Evolutionary conservation across 495 filamentous ascomycete genomes (phyloP), one percentile per base, ranked within the genome.

Genomic region (Neurospora sp.): DNA sequence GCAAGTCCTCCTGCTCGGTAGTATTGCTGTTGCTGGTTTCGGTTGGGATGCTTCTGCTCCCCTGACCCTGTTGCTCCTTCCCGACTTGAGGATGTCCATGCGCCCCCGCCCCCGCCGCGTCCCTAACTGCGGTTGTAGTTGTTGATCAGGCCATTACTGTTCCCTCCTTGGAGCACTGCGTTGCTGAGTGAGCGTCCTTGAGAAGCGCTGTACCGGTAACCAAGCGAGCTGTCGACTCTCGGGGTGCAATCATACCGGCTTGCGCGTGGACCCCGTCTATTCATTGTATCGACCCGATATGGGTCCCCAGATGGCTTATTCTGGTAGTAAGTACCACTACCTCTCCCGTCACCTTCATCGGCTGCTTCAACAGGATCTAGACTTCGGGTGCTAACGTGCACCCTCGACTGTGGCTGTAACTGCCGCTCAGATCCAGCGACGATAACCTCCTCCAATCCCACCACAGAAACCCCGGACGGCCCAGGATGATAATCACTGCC

Each of bases 91-190:
- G 54, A 66, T 18, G 54, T 66, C 54, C 54, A 66, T 66, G 54
- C 54, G 54, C 6, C 54, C 54, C 14, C 27, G 27, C 27, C 54
- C 54, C 54, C 54, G 27, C 54, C 54, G 54, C 54, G 54, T 66
- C 20, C 54, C 54, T 66, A 66, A 66, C 54, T 66, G 54, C 27
- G 71, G 71, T 72, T 54, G 44, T 71, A 46, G 70, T 38, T 72
- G 44, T 48, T 9, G 27, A 23, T 1, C 3, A 14, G 7, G 14
- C 2, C 31, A 31, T 31, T 31, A 31, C 31, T 1, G 23, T 66
- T 66, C 27, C 54, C 7, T 66, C 12, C 27, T 66, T 35, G 54
- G 14, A 18, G 54, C 14, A 37, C 3, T 66, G 23, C 2, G 2
- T 62, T 5, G 5, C 12, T 23, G 23, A 35, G 54, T 62, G 27